These are phyloP conservation scores for Solanum ossicruentum DNA, from an alignment of 257 asterid species.

Conservation along the genomic window DNA sequence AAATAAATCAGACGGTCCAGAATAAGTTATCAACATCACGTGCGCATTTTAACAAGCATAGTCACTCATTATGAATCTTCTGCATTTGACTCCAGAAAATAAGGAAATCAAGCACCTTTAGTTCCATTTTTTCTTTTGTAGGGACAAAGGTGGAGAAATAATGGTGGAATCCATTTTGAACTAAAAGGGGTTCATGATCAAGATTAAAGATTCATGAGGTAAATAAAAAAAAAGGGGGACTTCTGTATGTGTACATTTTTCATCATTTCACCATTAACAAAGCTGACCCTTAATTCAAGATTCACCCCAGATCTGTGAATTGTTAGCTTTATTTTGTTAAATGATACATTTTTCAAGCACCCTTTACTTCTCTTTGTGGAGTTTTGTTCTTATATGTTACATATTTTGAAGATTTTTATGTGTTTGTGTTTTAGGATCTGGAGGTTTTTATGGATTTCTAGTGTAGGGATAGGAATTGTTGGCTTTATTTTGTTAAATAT, in stretches of 20 bases:
- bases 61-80: not conserved
- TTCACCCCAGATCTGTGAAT: constrained; percentile 5
- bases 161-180: not conserved
- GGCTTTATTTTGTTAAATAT: too few relatives aligned
- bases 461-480: too few relatives aligned
- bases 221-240: not conserved
- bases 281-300: not conserved
- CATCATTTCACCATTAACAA: not conserved
- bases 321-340: not conserved
- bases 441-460: too few relatives aligned
- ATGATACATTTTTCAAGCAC: not conserved
- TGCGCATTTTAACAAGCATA: not conserved
- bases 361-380: not conserved
- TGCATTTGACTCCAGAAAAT: not conserved
- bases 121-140: not conserved
- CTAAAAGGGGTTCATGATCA: not conserved
- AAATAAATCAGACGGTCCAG: not conserved
- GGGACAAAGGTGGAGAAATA: not conserved
- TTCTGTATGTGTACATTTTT: not conserved
- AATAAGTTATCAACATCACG: not conserved
- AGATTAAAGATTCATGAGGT: not conserved
- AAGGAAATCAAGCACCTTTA: not conserved
- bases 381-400: not conserved
- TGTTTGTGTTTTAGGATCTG: too few relatives aligned
- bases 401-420: not conserved